Base-by-base conservation (phyloP, 2,329 filamentous ascomycete species). In the Fusarium concolor region DNA sequence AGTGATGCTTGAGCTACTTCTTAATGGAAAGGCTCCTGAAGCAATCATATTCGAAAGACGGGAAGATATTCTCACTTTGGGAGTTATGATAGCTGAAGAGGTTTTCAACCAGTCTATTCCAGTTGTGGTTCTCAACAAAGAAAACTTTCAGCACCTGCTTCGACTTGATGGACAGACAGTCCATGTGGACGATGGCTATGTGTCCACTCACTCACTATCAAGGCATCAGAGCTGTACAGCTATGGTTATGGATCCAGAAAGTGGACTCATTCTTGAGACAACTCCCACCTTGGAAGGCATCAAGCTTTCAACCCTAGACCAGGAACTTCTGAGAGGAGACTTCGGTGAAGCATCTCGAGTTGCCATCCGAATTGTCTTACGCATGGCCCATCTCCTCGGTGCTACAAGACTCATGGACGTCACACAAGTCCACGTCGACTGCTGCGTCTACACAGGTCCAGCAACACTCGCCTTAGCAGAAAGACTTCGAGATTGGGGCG, bases 41-140 rank as follows among this genome's bases (percentile, higher is more conserved):
- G 82, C 77, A 0, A 55, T 85, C 17, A 66, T 85, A 0, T 84
- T 85, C 37, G 71, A 78, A 31, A 67, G 77, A 4, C 65, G 66
- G 1, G 82, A 85, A 39, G 72, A 79, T n/a, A 84, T 85, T 22
- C 56, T 84, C 4, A 81, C 82, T 0, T 62, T 84, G 2, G 82
- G 83, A 0, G 81, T 83, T 0, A 75, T 85, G 42, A 74, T 85
- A 5, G 80, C 81, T 0, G 70, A 78, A 17, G 77, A 79, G 26
- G 62, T 84, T 5, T 83, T 84, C 43, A 66, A 51, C 0, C 76
- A 72, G 10, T 75, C 74, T 1, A 79, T 84, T 8, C 82, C 83
- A 0, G 76, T 84, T 1, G 24, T 84, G 2, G 59, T 73, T 0
- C 24, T 81, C 10, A 51, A 11, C 7, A 52, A 17, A 6, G 57